A percentile compares a stretch with the other conserved stretches of the same genome.
Conservation (phyloP, 306 rosid genomes). For the Carpinus viminea region DNA sequence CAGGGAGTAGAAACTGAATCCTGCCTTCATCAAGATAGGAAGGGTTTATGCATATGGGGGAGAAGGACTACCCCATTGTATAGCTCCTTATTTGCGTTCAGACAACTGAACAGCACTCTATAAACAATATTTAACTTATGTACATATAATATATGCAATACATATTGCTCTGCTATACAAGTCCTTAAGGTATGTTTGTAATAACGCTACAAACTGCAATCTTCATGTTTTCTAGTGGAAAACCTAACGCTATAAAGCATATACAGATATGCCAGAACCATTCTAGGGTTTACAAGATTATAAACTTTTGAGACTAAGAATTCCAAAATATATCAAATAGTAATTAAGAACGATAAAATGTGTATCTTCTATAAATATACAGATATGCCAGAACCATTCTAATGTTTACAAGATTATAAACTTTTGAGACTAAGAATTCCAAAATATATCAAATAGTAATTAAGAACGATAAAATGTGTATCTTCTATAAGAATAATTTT, state of each 20-base stretch:
- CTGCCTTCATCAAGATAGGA: neutral
- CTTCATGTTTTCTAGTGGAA: neutral
- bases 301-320: neutral
- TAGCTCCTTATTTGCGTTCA: neutral
- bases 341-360: neutral
- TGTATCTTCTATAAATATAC: neutral
- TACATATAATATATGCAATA: neutral
- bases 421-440: too few species aligned
- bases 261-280: neutral
- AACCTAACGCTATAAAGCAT: neutral
- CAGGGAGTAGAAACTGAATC: neutral
- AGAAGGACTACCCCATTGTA: neutral
- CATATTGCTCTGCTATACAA: neutral
- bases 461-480: neutral
- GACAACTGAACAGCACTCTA: neutral
- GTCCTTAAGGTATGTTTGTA: neutral
- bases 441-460: too few species aligned
- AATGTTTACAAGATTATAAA: too few species aligned
- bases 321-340: neutral
- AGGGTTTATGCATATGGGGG: neutral
- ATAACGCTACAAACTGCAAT: neutral
- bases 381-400: too few species aligned
- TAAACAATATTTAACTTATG: neutral
- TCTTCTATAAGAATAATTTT: neutral
- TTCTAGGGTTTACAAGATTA: slow-evolving; percentile 1